Base-by-base conservation (phyloP, 2,329 filamentous ascomycete species). In the Trichoderma breve region DNA sequence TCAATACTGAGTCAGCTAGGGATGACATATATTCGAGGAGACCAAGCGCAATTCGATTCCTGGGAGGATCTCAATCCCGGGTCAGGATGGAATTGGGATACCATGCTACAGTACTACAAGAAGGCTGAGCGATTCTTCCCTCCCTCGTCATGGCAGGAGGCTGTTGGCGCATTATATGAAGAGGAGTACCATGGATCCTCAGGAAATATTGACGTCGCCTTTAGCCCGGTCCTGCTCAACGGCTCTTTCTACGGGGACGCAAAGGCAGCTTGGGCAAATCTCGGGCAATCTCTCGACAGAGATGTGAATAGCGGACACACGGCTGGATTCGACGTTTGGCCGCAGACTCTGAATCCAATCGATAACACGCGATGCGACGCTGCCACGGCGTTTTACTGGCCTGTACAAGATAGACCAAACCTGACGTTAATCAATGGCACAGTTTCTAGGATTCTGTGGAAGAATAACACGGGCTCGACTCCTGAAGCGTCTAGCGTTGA, bases 21-120 rank as follows among this genome's bases (percentile, higher is more conserved):
- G 21, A 83, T 85, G 84, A 81, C 82, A 14, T 86, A 85, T 70
- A 80, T 85, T 24, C 80, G 84, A n/a, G 83, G 82, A 2, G 79
- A 84, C 68, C 78, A 77, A 8, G 77, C 81, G 1, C 79, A 86
- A 64, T 81, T 76, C 24, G 75, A 79, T 32, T 73, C 74, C 0
- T 79, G 78, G 78, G 75, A 73, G 18, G 62, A 70, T 3, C 75
- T 79, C 3, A 79, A 79, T 43, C 58, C 71, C 1, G 77, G 76
- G 18, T 79, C 71, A 1, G 77, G 76, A 21, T 79, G 78, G 78
- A 72, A 75, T 53, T 78, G 73, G 55, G 73, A 76, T 14, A 63
- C 73, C n/a, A 71, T 82, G 32, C 73, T 74, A n/a, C 77, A 78
- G 0, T 81, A 82, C 71, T 78, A 80, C 62, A 84, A 82, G 36